Base-by-base conservation (phyloP, 2,329 filamentous ascomycete genomes). In the Colletotrichum navitas region DNA sequence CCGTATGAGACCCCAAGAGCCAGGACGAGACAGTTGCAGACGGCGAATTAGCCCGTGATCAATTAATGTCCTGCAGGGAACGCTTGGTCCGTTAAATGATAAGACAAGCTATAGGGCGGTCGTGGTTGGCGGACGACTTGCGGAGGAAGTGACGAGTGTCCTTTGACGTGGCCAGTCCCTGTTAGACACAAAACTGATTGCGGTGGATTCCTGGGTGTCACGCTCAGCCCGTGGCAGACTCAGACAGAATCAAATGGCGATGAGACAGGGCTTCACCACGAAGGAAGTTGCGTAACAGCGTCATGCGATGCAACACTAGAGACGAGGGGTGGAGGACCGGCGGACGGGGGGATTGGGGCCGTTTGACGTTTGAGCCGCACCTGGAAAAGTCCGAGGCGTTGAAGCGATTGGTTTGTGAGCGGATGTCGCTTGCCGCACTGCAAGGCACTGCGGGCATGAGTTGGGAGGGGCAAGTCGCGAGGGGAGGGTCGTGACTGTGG, bases 341-440 rank as follows among this genome's bases (percentile, higher is more conserved):
- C 12, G 36, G 49, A 43, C 36, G 26, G 49, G 36, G 49, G 49
- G 51, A 39, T 60, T 68, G 68, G 61, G 26, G 26, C 52, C 43
- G 65, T 60, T 71, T 64, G 68, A 41, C 59, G 64, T 55, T 55
- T 68, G 59, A 59, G 47, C 34, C 60, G 65, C 68, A 68, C 59
- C 54, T 60, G 68, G 64, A 71, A 71, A 71, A 54, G 29, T 68
- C 68, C 68, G 68, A 68, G 60, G 36, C 32, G 45, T 45, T 60
- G 63, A 70, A 66, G 62, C 63, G 54, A 71, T 47, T 47, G 45
- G 45, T 45, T 54, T 41, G 29, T 49, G 64, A 6, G 54, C 49
- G 55, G 55, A 26, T 51, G 36, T 24, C 10, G 32, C 12, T 16
- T 3, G n/a, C 26, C 10, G 41, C 26, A 49, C 32, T 36, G 39